Base-by-base conservation (phyloP, 163 green algal species). In the Scenedesmus sp. region DNA sequence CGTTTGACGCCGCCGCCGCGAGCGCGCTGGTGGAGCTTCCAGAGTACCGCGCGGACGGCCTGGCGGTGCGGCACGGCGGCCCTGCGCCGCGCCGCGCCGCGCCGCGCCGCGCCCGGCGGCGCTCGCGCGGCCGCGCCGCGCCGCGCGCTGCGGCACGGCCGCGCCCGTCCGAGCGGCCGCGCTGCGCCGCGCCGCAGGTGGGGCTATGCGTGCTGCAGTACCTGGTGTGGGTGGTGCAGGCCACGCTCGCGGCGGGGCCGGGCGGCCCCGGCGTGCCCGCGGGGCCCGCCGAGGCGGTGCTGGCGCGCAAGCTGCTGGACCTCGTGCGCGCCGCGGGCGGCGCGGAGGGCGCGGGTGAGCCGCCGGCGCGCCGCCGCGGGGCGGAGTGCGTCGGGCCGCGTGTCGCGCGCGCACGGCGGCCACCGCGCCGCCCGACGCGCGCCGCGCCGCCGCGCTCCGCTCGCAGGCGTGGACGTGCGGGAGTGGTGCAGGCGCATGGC, bases 1-100 rank as follows among this genome's bases (percentile, higher is more conserved):
- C 80, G 22, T 89, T 89, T 82, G 84, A 89, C 60, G 82, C 85
- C 20, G 77, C 79, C 34, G 76, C 81, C 53, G 84, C 84, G 15
- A 84, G 77, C 2, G 84, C 84, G 15, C 57, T 89, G 77, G 85
- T 84, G 50, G 84, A 89, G 77, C 62, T 75, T 62, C 77, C 74
- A 11, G 84, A 89, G 73, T 86, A 87, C 57, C 71, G 85, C 22
- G 73, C 36, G 7, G 54, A 66, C 26, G 81, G 66, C 6, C 62
- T 88, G 65, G 69, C 83, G 66, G 63, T 82, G 56, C 57, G 34
- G 57, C 57, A 34, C 24, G 7, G 6, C n/a, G n/a, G n/a, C n/a
- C n/a, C n/a, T n/a, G n/a, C n/a, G n/a, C n/a, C n/a, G n/a, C n/a
- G n/a, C n/a, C n/a, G n/a, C n/a, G n/a, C n/a, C n/a, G n/a, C n/a